Conservation (phyloP, 129 eudicot genomes). For the Centaurea solstitialis region DNA sequence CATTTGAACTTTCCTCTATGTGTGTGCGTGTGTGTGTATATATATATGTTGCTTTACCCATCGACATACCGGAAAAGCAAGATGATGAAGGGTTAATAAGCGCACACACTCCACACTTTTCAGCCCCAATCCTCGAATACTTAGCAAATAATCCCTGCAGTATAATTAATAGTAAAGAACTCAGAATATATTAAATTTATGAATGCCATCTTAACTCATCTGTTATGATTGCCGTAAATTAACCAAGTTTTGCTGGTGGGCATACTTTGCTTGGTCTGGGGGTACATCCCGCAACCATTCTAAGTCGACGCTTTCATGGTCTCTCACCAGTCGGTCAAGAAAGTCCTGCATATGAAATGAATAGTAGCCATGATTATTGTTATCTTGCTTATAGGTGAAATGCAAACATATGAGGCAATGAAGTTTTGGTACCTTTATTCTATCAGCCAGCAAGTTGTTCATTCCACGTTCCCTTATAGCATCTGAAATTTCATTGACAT, state of each 20-base stretch:
- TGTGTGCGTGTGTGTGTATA: too few relatives aligned
- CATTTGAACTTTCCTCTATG: too few relatives aligned
- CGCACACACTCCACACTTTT: constrained; percentile 99
- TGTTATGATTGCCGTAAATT: background rate
- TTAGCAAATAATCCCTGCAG: constrained; percentile 71
- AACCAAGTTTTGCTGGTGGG: background rate
- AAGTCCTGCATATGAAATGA: constrained; percentile 55
- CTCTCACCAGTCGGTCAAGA: constrained; percentile 73
- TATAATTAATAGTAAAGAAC: background rate
- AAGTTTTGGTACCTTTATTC: constrained; percentile 65
- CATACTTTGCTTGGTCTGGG: constrained; percentile 91
- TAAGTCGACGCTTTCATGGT: constrained; percentile 82
- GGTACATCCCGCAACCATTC: constrained; percentile 94
- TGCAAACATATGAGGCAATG: background rate
- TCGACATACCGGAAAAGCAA: constrained; percentile 86
- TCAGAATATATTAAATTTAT: background rate
- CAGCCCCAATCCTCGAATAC: constrained; percentile 87
- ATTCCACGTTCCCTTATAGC: constrained; percentile 92
- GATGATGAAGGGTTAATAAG: constrained; percentile 91
- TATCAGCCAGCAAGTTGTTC: constrained; percentile 92
- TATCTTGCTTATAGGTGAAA: background rate
- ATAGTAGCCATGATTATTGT: background rate
- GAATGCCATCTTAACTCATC: background rate
- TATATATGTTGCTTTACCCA: background rate
- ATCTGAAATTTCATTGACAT: constrained; percentile 69